Evolutionary conservation across 2,329 filamentous ascomycete species (phyloP), one percentile per base, ranked within the genome.

Genomic region (Alternaria brassicae): DNA sequence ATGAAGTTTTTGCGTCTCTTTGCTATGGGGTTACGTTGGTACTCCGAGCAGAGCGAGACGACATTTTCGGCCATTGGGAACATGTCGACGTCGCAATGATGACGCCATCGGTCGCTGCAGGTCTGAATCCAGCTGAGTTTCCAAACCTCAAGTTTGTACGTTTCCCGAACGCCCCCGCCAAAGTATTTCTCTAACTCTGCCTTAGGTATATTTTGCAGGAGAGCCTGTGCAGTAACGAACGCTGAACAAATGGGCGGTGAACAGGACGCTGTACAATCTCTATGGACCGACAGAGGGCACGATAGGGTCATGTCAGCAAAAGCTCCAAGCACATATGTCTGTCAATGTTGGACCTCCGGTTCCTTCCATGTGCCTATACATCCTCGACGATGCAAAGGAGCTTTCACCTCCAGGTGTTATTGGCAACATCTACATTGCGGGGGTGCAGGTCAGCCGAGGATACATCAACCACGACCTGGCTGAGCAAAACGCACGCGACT

Each of bases 211-310:
- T 56, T 62, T 81, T 3, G 79, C 75, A 1, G 78, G 79, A 0
- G 80, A 81, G 60, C 54, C 71, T 0, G 74, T 81, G 4, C 67
- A 76, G 1, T 76, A 79, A 60, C 37, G 44, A 4, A 59, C 78
- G 2, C 64, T 53, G 28, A 75, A 81, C 47, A 49, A 6, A 1
- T 81, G 80, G 80, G 47, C 53, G 6, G 47, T 32, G n/a, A 40
- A 54, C 23, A 32, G 37, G 9, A 40, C 37, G 8, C n/a, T 80
- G 1, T 81, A 75, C 65, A 83, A 83, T 60, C 77, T 78, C 72
- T 83, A 82, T 53, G 81, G 81, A 0, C 81, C 81, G 5, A 80
- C 78, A 0, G 81, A 82, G 61, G 73, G 61, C 3, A 81, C 78
- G 0, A 76, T 75, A 49, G 78, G 76, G 6, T 75, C 76, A 0